Percentiles rank a stretch among this genome's conserved stretches.
phyloP scores from a whole-genome alignment of 2,329 filamentous ascomycete genomes.

The Aureobasidium uvarum region DNA sequence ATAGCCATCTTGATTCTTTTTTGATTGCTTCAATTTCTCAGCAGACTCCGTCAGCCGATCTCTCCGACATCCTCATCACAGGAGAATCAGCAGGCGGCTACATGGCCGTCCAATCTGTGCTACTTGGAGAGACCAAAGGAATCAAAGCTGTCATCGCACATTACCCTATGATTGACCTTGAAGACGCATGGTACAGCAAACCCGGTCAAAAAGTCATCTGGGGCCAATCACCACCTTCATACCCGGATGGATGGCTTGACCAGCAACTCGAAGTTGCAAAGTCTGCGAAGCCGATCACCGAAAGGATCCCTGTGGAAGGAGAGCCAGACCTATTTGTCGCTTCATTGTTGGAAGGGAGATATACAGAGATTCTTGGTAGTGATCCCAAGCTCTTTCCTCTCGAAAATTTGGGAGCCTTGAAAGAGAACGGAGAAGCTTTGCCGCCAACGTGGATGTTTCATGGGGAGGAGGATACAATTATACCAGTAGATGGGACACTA shows the following conservation, averaged over 20 bases:
- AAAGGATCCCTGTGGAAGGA: slow-evolving; percentile 18
- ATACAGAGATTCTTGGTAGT: slow-evolving; percentile 26
- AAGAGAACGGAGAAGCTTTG: slow-evolving; percentile 28
- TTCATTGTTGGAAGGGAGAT: slow-evolving; percentile 29
- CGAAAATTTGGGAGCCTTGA: slow-evolving; percentile 33
- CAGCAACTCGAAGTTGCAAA: slow-evolving; percentile 6
- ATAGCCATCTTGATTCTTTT: not conserved
- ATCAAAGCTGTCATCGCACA: slow-evolving; percentile 32
- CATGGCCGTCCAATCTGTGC: slow-evolving; percentile 38
- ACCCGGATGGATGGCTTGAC: slow-evolving; percentile 23
- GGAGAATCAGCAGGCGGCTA: slow-evolving; percentile 45
- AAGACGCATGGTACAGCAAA: not conserved
- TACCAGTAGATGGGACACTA: not conserved
- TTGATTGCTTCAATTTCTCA: slow-evolving; percentile 18
- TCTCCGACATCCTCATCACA: slow-evolving; percentile 34
- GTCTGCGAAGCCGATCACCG: slow-evolving; percentile 15
- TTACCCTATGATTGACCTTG: slow-evolving; percentile 39
- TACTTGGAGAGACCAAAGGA: slow-evolving; percentile 33
- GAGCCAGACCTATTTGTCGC: slow-evolving; percentile 29
- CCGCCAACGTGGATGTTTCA: slow-evolving; percentile 39
- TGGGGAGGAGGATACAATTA: slow-evolving; percentile 36
- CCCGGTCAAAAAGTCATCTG: slow-evolving; percentile 28
- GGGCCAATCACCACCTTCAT: slow-evolving; percentile 5
- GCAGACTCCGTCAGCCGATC: slow-evolving; percentile 32
- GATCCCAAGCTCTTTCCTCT: slow-evolving; percentile 35